phyloP scores from a whole-genome alignment of 257 asterid species.

The Solanum lignicaule region DNA sequence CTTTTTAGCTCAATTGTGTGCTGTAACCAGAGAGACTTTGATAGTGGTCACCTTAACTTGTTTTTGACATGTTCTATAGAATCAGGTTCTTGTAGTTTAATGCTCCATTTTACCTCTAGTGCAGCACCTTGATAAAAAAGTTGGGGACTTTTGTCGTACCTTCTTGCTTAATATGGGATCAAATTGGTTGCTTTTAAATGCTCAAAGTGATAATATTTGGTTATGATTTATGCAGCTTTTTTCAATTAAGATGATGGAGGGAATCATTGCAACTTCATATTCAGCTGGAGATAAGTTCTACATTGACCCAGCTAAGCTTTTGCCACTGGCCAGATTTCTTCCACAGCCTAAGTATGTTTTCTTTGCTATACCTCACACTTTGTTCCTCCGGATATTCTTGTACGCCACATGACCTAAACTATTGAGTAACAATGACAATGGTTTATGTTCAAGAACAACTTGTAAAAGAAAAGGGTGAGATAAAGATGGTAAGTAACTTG shows the following conservation, averaged over 20 bases:
- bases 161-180: background rate
- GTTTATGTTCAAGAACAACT: background rate
- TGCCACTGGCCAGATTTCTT: slow-evolving; percentile 76
- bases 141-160: background rate
- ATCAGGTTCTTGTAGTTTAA: background rate
- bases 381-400: background rate
- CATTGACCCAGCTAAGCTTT: slow-evolving; percentile 88
- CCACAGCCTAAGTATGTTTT: slow-evolving; percentile 66
- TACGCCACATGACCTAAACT: background rate
- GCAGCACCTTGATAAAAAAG: background rate
- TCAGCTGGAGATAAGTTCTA: slow-evolving; percentile 77
- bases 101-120: background rate
- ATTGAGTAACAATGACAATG: background rate
- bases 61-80: background rate
- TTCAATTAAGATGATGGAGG: slow-evolving; percentile 84
- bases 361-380: background rate
- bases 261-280: slow-evolving; percentile 82
- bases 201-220: background rate
- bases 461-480: background rate
- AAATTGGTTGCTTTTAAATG: background rate
- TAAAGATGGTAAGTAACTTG: background rate
- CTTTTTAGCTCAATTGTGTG: background rate
- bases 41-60: background rate
- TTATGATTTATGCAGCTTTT: slow-evolving; percentile 33
- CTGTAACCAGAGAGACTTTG: background rate